Percentiles rank a stretch among this genome's conserved stretches.
Evolutionary conservation across 208 protist species (phyloP).

Genomic region (Blastocrithidia nonstop): DNA sequence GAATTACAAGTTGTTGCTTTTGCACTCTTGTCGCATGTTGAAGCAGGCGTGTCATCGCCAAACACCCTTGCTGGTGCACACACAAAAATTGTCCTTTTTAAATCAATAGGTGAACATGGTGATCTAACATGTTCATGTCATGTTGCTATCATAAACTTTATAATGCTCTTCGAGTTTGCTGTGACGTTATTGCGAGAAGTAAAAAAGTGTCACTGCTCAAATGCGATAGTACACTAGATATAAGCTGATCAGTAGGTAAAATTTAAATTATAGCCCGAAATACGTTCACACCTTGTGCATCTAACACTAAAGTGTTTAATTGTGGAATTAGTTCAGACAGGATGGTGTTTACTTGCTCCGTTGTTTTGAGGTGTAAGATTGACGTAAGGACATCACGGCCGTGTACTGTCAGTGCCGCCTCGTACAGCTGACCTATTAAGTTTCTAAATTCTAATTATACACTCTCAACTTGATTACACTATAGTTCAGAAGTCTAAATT

Average conservation of each 20-base stretch:
- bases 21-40: conserved; percentile 36
- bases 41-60: conserved; percentile 56
- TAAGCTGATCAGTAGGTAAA: conserved; percentile 28
- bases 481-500: too few species aligned
- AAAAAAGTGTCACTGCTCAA: conserved; percentile 19
- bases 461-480: too few species aligned
- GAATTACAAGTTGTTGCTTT: conserved; percentile 24
- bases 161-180: conserved; percentile 57
- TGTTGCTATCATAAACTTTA: conserved; percentile 67
- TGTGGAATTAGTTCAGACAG: conserved; percentile 40
- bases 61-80: conserved; percentile 68
- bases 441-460: too few species aligned
- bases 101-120: conserved; percentile 40
- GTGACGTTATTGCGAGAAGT: conserved; percentile 25
- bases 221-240: conserved; percentile 18
- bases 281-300: conserved; percentile 58
- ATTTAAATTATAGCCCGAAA: conserved; percentile 48
- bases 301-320: conserved; percentile 38
- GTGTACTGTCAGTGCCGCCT: too few species aligned
- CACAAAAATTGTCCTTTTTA: conserved; percentile 22
- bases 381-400: too few species aligned
- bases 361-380: too few species aligned
- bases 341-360: too few species aligned
- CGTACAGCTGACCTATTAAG: too few species aligned
- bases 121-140: conserved; percentile 19